Evolutionary conservation across 305 asterid species (phyloP).

Genomic region (Fraxinus velutina): DNA sequence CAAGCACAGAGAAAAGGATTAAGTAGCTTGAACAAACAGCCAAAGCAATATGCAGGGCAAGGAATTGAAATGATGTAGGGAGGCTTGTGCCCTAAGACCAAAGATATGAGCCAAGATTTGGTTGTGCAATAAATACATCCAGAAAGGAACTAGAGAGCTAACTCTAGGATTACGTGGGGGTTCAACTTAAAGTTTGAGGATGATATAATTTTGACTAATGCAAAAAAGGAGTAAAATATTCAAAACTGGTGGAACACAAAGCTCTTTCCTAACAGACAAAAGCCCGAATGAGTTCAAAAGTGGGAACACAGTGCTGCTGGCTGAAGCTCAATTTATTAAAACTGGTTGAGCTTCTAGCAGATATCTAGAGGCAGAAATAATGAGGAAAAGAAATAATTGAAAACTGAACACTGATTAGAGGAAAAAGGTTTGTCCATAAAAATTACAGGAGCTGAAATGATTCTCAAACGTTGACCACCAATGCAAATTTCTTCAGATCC

Average conservation of each 20-base stretch:
- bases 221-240: neutral
- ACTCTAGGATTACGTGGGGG: neutral
- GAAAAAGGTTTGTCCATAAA: conserved; percentile 13
- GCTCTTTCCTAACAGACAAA: neutral
- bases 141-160: neutral
- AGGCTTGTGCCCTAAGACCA: neutral
- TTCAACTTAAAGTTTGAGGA: neutral
- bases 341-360: neutral
- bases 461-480: conserved; percentile 69
- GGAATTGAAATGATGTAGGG: neutral
- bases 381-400: neutral
- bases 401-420: conserved; percentile 3
- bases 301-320: neutral
- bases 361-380: neutral
- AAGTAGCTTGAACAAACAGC: neutral
- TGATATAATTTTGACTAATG: neutral
- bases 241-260: neutral
- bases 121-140: neutral
- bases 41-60: neutral
- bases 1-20: neutral
- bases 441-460: conserved; percentile 76
- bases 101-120: neutral
- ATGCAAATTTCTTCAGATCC: conserved; percentile 84
- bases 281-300: neutral
- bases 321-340: neutral